These are phyloP conservation scores for Eimeria necatrix DNA, from an alignment of 169 alveolate species.

Conservation along the genomic window DNA sequence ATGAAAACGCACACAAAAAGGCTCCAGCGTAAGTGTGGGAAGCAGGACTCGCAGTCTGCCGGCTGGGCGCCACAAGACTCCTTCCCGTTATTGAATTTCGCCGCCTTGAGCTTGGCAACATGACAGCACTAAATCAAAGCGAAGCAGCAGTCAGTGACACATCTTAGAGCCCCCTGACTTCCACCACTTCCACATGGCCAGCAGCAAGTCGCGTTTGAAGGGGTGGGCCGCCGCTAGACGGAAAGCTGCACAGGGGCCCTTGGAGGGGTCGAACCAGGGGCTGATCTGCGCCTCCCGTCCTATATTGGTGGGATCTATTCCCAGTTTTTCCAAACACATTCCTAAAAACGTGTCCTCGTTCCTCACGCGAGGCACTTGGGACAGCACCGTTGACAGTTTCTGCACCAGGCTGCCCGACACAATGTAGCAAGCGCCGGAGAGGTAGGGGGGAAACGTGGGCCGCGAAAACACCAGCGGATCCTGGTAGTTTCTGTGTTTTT, in stretches of 20 bases:
- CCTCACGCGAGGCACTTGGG: slow-evolving; percentile 52
- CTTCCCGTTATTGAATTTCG: too few relatives aligned
- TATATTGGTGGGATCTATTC: slow-evolving; percentile 38
- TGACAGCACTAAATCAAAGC: too few relatives aligned
- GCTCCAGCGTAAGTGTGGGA: too few relatives aligned
- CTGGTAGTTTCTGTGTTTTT: slow-evolving; percentile 43
- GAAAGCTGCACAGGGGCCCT: slow-evolving; percentile 75
- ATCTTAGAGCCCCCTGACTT: slow-evolving; percentile 26
- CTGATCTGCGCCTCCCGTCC: slow-evolving; percentile 40
- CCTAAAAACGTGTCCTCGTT: slow-evolving; percentile 68
- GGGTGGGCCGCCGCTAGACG: slow-evolving; percentile 68
- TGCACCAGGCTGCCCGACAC: slow-evolving; percentile 43
- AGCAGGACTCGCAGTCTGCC: too few relatives aligned
- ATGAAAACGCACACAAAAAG: too few relatives aligned
- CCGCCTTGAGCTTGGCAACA: too few relatives aligned
- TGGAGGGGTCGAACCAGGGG: slow-evolving; percentile 66
- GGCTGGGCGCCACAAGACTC: too few relatives aligned
- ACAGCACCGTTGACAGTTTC: slow-evolving; percentile 29
- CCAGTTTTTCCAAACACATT: slow-evolving; percentile 36
- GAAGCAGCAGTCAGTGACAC: slow-evolving; percentile 26
- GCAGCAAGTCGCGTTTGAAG: slow-evolving; percentile 27
- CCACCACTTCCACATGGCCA: slow-evolving; percentile 72
- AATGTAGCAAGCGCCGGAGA: slow-evolving; percentile 66
- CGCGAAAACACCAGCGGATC: slow-evolving; percentile 64
- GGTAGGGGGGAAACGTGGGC: slow-evolving; percentile 58